phyloP scores from a whole-genome alignment of 257 asterid genomes.

The Rubia yunnanensis region DNA sequence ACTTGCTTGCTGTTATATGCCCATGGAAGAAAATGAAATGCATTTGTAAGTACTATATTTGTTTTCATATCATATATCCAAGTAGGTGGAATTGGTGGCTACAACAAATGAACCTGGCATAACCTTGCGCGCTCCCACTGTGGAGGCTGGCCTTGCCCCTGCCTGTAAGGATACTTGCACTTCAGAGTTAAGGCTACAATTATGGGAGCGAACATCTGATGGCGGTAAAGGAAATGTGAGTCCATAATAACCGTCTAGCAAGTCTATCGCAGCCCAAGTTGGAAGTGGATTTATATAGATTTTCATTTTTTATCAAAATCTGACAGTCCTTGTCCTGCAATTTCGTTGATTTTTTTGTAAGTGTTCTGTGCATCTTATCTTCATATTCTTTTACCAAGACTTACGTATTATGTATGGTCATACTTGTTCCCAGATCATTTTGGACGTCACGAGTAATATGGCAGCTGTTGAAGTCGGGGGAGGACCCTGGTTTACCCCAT shows the following conservation, averaged over 20 bases:
- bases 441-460: conserved; percentile 89
- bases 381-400: neutral
- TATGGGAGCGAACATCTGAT: conserved; percentile 55
- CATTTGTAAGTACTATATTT: neutral
- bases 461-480: conserved; percentile 98
- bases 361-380: neutral
- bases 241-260: neutral
- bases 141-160: conserved; percentile 79
- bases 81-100: conserved; percentile 78
- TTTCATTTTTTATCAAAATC: neutral
- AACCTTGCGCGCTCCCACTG: conserved; percentile 91
- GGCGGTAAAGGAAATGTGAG: conserved; percentile 79
- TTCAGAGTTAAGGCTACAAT: conserved; percentile 49
- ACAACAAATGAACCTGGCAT: conserved; percentile 69
- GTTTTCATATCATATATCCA: conserved; percentile 6
- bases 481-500: conserved; percentile 89
- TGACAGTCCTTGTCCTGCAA: neutral
- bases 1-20: neutral
- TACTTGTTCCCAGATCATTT: conserved; percentile 37
- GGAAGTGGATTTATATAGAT: neutral
- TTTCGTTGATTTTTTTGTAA: neutral
- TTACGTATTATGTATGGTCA: neutral
- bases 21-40: neutral
- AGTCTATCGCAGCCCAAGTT: neutral
- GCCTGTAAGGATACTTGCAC: conserved; percentile 86